Evolutionary conservation across 305 asterid species (phyloP).

Genomic region (Salvia sclarea): DNA sequence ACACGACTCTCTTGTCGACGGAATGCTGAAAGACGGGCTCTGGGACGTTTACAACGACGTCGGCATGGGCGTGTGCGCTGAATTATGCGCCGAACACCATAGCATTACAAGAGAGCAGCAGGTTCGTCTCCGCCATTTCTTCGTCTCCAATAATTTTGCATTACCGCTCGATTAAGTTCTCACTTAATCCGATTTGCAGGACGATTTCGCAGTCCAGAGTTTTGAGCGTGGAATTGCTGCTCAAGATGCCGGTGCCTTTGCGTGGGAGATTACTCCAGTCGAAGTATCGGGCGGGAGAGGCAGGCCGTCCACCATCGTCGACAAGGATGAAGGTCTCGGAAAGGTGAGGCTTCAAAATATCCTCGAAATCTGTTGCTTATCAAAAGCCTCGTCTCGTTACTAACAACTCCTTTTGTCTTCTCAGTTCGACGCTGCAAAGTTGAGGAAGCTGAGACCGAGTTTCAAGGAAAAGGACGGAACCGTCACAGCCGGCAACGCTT

Average conservation of each 20-base stretch:
- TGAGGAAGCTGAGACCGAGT: constrained; percentile 95
- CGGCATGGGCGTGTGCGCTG: constrained; percentile 99
- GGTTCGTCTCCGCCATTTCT: constrained; percentile 47
- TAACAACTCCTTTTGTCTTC: constrained; percentile 24
- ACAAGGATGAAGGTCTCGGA: constrained; percentile 89
- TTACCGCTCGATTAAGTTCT: neutral
- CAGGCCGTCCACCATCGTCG: constrained; percentile 76
- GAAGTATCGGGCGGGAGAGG: constrained; percentile 97
- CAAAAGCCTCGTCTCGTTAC: neutral
- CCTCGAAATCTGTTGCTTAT: constrained; percentile 6
- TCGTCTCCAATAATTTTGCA: constrained; percentile 13
- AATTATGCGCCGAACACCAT: constrained; percentile 83
- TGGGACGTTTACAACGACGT: constrained; percentile 94
- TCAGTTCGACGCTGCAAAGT: constrained; percentile 93
- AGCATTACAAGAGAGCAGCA: constrained; percentile 84
- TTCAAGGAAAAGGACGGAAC: constrained; percentile 95
- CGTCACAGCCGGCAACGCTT: constrained; percentile 97
- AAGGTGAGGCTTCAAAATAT: constrained; percentile 53
- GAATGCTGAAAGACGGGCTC: constrained; percentile 98
- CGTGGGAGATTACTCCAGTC: constrained; percentile 96
- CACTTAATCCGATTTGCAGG: constrained; percentile 45
- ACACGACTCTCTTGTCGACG: constrained; percentile 95
- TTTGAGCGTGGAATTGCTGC: constrained; percentile 98
- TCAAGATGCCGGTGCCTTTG: constrained; percentile 72
- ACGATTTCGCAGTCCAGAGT: constrained; percentile 83